A percentile compares a stretch with the other conserved stretches of the same genome.
Evolutionary conservation across 768 basidiomycete species (phyloP).

Genomic region (Kwoniella shandongensis): DNA sequence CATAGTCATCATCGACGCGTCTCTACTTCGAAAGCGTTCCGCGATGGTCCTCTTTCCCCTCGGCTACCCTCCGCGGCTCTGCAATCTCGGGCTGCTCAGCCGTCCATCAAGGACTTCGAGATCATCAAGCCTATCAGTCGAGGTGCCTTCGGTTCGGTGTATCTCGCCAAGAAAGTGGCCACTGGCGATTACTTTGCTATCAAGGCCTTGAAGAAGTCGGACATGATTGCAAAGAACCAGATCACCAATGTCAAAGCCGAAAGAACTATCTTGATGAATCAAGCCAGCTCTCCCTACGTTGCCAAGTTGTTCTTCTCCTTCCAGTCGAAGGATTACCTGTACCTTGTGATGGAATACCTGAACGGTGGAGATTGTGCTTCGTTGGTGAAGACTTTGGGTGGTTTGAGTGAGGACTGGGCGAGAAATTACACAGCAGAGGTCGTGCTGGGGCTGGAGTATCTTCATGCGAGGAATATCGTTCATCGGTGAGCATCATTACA

Average conservation of each 20-base stretch:
- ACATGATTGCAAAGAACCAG: conserved; percentile 99
- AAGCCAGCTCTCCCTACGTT: conserved; percentile 96
- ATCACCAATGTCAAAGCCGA: conserved; percentile 99
- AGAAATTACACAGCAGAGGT: conserved; percentile 96
- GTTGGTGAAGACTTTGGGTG: conserved; percentile 89
- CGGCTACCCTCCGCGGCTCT: conserved; percentile 77
- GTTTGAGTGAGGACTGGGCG: conserved; percentile 93
- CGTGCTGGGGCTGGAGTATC: conserved; percentile 87
- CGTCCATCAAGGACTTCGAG: conserved; percentile 98
- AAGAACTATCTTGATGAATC: conserved; percentile 99
- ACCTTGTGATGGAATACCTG: conserved; percentile 98
- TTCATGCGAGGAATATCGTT: conserved; percentile 92
- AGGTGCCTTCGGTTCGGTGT: conserved; percentile 97
- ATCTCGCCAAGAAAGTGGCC: conserved; percentile 94
- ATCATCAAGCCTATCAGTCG: conserved; percentile 99
- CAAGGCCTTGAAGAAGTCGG: conserved; percentile 99
- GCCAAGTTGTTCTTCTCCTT: conserved; percentile 98
- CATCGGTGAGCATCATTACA: conserved; percentile 69
- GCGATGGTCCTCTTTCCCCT: conserved; percentile 72
- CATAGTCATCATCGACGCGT: conserved; percentile 36
- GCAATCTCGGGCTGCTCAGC: conserved; percentile 72
- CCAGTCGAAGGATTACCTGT: conserved; percentile 98
- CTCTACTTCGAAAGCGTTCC: conserved; percentile 35
- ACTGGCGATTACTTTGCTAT: conserved; percentile 99
- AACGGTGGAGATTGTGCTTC: conserved; percentile 98